These are phyloP conservation scores for Macrolepiota fuliginosa DNA, from an alignment of 768 basidiomycete genomes.

Conservation along the genomic window DNA sequence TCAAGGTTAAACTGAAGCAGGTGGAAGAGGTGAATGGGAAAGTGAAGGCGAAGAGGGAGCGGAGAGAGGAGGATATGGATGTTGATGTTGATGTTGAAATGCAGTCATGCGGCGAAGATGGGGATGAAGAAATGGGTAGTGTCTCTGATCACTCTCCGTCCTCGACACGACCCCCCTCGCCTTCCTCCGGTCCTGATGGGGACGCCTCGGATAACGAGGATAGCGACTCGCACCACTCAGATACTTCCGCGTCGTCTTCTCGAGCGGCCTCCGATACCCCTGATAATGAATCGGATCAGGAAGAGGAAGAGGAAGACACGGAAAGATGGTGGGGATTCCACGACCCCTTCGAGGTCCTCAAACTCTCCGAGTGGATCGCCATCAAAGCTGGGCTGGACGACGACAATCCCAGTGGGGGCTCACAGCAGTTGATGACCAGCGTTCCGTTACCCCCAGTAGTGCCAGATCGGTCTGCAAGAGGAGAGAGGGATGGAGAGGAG, in stretches of 20 bases:
- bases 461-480: no score
- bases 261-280: background rate
- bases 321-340: slow-evolving; percentile 80
- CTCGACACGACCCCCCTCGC: background rate
- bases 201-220: slow-evolving; percentile 21
- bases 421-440: no score
- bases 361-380: slow-evolving; percentile 64
- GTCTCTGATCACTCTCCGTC: background rate
- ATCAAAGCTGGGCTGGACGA: slow-evolving; percentile 44
- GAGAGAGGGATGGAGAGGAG: background rate
- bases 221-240: slow-evolving; percentile 12
- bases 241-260: no score
- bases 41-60: background rate
- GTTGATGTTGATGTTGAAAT: background rate
- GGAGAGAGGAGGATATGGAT: background rate
- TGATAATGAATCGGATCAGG: slow-evolving; percentile 10
- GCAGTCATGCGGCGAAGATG: slow-evolving; percentile 17
- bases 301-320: slow-evolving; percentile 32
- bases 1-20: slow-evolving; percentile 31
- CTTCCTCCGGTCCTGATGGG: background rate
- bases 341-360: slow-evolving; percentile 60
- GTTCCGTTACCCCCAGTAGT: background rate
- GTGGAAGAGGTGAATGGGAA: slow-evolving; percentile 39
- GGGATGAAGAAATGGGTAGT: slow-evolving; percentile 9
- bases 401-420: slow-evolving; percentile 4